Base-by-base conservation (phyloP, 2,329 filamentous ascomycete species). In the Ceratocystis papillata region DNA sequence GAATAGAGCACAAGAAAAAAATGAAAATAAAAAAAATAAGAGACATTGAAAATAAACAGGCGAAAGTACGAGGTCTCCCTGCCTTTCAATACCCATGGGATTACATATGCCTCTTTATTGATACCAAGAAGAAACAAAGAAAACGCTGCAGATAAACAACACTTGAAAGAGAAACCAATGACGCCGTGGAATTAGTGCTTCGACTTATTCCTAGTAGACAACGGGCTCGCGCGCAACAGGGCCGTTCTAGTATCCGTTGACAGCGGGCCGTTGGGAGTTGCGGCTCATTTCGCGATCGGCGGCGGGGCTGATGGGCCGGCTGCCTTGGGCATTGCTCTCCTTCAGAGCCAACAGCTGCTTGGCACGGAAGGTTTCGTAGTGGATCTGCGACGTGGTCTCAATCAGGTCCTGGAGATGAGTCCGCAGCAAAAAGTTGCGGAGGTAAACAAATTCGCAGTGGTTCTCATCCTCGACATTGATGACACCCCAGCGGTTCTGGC, bases 391-490 rank as follows among this genome's bases (percentile, higher is more conserved):
- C 61, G 94, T 99, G 41, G 94, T 99, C 81, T 99, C 94, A 77
- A 99, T 96, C 71, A 99, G 85, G 74, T 99, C 94, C 82, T 99
- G 94, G 67, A 99, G 85, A 78, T 99, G 94, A 70, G 94, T 97
- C 75, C 94, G 90, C 73, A 95, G 96, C 70, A 99, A 85, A 85
- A 99, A 99, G 83, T 99, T 93, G 76, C 94, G 88, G 69, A 99
- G 86, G 78, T 96, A 96, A 75, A 97, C 88, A 74, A 99, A 99
- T 84, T 99, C 94, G 85, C 94, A 99, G 83, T 99, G 94, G 79
- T 87, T 95, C 83, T 99, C 94, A 72, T 99, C 93, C 80, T 99
- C 94, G 72, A 99, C 93, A 75, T 99, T 99, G 82, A 99, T 97
- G 70, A 97, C 89, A 72, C 94, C 94, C 94, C 94, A 99, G 78